Base-by-base conservation (phyloP, 139 green algal species). In the Mychonastes homosphaera region DNA sequence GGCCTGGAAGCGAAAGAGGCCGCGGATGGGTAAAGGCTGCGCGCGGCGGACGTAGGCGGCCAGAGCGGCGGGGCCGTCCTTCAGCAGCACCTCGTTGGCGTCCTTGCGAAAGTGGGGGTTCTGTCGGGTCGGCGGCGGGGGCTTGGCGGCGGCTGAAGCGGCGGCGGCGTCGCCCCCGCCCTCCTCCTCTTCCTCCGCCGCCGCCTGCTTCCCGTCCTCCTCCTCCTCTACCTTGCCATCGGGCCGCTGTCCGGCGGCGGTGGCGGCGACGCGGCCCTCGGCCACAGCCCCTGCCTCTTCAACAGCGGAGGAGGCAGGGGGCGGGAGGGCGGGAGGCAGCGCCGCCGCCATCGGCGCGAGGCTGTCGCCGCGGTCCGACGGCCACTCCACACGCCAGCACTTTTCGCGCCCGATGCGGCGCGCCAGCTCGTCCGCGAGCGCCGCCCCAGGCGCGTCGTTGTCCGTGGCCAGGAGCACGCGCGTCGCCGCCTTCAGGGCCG, bases 41-140 rank as follows among this genome's bases (percentile, higher is more conserved):
- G 85, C 81, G 12, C 30, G 58, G 29, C 82, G 73, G 10, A 96
- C 33, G 13, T 77, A 81, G 8, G 28, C 55, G 9, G 38, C 47
- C 51, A 97, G 61, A 19, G 62, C 70, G 9, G 73, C 63, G 0
- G 64, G 45, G 0, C 86, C 87, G 53, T 94, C 78, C 30, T 62
- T 58, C 53, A 89, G 56, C 45, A 96, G 70, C 46, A 92, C 80
- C 61, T 97, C 88, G 64, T 96, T 96, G 9, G 89, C 88, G 62
- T 96, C 89, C 74, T 96, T 96, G 34, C 81, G 58, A n/a, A 68
- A 64, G 38, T n/a, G n/a, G n/a, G n/a, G n/a, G n/a, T n/a, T n/a
- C n/a, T n/a, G n/a, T n/a, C n/a, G n/a, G n/a, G n/a, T n/a, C n/a
- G n/a, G n/a, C n/a, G n/a, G n/a, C n/a, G n/a, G n/a, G n/a, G n/a